Evolutionary conservation across 1,139 yeast genomes (phyloP).

Genomic region (Lipomyces yarrowii): DNA sequence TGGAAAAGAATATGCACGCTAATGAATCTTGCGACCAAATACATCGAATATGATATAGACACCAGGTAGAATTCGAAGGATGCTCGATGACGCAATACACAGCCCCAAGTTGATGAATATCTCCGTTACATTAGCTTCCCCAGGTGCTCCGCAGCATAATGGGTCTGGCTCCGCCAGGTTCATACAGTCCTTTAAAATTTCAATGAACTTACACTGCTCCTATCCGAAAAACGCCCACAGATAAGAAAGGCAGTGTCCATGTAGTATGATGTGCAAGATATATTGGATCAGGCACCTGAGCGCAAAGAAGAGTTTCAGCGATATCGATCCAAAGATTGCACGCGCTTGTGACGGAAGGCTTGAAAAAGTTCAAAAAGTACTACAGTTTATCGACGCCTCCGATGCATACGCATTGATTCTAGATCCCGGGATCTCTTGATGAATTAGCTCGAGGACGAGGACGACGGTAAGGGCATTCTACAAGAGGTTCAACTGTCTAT

Average conservation of each 20-base stretch:
- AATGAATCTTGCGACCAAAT: background rate
- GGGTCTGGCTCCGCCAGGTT: background rate
- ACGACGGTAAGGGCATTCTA: too few species aligned
- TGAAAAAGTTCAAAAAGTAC: background rate
- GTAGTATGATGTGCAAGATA: background rate
- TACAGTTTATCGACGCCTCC: slow-evolving; percentile 1
- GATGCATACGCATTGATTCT: background rate
- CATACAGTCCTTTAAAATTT: background rate
- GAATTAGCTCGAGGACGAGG: too few species aligned
- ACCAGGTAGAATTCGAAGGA: background rate
- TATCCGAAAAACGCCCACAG: background rate
- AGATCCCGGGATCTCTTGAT: background rate
- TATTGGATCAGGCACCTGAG: background rate
- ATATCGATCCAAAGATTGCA: background rate
- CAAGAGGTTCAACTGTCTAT: too few species aligned
- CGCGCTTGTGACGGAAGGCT: background rate
- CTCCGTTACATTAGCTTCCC: slow-evolving; percentile 1
- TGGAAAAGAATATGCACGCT: background rate
- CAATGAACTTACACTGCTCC: background rate
- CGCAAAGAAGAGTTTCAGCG: background rate
- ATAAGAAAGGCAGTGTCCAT: background rate
- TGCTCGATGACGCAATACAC: background rate
- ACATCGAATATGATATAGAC: background rate
- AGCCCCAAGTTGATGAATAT: background rate
- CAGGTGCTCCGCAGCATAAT: background rate